Conservation (phyloP, 306 rosid genomes). For the Vigna mungo region DNA sequence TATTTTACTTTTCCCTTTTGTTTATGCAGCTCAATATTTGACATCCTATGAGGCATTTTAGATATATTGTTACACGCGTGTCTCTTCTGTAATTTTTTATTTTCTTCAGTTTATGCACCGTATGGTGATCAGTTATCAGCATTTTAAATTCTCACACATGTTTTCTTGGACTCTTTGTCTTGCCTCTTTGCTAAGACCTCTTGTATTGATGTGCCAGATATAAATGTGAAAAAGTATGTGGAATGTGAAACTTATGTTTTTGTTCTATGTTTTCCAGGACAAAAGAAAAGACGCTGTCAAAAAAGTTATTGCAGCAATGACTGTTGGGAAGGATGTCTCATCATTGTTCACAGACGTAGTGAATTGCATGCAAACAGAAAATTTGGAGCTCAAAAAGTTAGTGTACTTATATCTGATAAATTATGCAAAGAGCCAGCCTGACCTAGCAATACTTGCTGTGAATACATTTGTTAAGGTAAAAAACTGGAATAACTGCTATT, state of each 20-base stretch:
- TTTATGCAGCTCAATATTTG: neutral
- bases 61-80: neutral
- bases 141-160: neutral
- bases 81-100: neutral
- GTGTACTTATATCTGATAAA: slow-evolving; percentile 90
- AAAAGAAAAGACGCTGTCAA: slow-evolving; percentile 97
- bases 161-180: slow-evolving; percentile 26
- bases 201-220: neutral
- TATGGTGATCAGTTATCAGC: slow-evolving; percentile 1
- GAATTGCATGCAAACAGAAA: slow-evolving; percentile 96
- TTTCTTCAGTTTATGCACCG: slow-evolving; percentile 10
- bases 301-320: slow-evolving; percentile 97
- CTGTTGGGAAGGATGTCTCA: slow-evolving; percentile 96
- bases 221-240: slow-evolving; percentile 9
- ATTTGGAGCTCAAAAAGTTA: slow-evolving; percentile 90
- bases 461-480: slow-evolving; percentile 94
- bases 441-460: slow-evolving; percentile 93
- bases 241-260: neutral
- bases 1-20: neutral
- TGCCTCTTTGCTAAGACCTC: slow-evolving; percentile 3
- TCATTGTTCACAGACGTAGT: slow-evolving; percentile 92
- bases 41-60: neutral
- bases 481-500: slow-evolving; percentile 28
- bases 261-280: slow-evolving; percentile 60
- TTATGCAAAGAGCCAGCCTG: slow-evolving; percentile 97